Percentiles rank a stretch among this genome's conserved stretches.
Conservation (phyloP, 352 stramenopile species). For the Globisporangium carolinianum region DNA sequence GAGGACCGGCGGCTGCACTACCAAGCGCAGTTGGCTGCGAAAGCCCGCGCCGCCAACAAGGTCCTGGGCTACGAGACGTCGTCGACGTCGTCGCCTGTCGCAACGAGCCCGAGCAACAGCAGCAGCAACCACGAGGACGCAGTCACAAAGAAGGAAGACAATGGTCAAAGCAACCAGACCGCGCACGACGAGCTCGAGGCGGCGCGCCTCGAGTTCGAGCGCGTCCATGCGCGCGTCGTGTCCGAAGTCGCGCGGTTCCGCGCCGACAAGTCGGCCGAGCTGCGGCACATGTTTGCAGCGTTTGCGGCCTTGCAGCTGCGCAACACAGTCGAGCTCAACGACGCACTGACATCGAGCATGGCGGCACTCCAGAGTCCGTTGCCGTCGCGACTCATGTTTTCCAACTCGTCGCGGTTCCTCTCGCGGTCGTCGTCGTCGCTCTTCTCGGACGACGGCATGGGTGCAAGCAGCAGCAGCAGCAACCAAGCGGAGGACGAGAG, state of each 20-base stretch:
- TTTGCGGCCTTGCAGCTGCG: conserved; percentile 54
- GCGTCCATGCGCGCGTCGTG: conserved; percentile 70
- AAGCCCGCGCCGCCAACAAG: conserved; percentile 18
- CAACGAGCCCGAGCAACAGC: conserved; percentile 9
- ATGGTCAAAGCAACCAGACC: conserved; percentile 9
- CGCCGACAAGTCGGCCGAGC: conserved; percentile 60
- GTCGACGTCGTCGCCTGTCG: conserved; percentile 11
- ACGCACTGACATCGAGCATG: conserved; percentile 35
- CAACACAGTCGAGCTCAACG: conserved; percentile 43
- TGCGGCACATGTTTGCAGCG: conserved; percentile 66
- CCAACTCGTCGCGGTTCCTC: conserved; percentile 30
- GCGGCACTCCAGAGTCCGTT: conserved; percentile 36
- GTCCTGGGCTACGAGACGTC: conserved; percentile 22
- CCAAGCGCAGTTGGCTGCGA: conserved; percentile 63
- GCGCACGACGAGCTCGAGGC: conserved; percentile 42
- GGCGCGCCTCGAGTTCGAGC: conserved; percentile 70
- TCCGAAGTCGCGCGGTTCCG: conserved; percentile 68
- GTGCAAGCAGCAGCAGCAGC: conserved; percentile 2
- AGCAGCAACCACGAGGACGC: background rate
- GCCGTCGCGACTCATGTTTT: conserved; percentile 30
- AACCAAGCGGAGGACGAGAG: conserved; percentile 20
- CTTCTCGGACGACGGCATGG: conserved; percentile 19
- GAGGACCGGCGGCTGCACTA: conserved; percentile 76
- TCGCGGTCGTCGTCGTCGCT: conserved; percentile 28
- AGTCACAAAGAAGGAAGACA: too few relatives aligned